A percentile compares a stretch with the other conserved stretches of the same genome.
These are phyloP conservation scores for Isatis lusitanica DNA, from an alignment of 441 rosid genomes.

Conservation along the genomic window DNA sequence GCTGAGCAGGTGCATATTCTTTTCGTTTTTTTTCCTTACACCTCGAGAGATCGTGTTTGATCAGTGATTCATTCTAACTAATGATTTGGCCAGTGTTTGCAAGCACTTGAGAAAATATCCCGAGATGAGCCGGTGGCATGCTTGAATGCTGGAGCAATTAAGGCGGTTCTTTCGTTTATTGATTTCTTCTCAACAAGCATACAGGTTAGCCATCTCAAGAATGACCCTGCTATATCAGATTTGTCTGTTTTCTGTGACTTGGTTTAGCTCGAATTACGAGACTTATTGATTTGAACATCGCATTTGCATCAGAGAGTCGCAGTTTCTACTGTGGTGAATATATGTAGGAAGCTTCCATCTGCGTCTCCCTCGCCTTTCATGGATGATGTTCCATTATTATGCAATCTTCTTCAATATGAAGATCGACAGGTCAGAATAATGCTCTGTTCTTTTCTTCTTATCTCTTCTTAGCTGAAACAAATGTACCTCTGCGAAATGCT, in stretches of 20 bases:
- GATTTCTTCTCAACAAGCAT: constrained; percentile 91
- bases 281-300: constrained; percentile 14
- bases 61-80: constrained; percentile 9
- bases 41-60: neutral
- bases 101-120: constrained; percentile 97
- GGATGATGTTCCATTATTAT: constrained; percentile 89
- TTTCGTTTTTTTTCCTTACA: neutral
- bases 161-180: constrained; percentile 79
- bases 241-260: constrained; percentile 7
- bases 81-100: constrained; percentile 66
- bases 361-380: constrained; percentile 56
- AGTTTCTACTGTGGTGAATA: constrained; percentile 86
- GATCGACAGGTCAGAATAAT: constrained; percentile 69
- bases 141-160: constrained; percentile 87
- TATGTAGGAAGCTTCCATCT: constrained; percentile 83
- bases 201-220: constrained; percentile 56
- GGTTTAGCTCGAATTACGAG: neutral
- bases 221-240: neutral
- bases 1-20: constrained; percentile 81
- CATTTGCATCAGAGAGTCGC: constrained; percentile 78
- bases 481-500: neutral
- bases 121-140: constrained; percentile 86
- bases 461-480: neutral
- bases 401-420: constrained; percentile 90
- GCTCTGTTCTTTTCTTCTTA: constrained; percentile 17